A percentile compares a stretch with the other conserved stretches of the same genome.
Conservation (phyloP, 495 filamentous ascomycete species). For the Penicillium turbatum region DNA sequence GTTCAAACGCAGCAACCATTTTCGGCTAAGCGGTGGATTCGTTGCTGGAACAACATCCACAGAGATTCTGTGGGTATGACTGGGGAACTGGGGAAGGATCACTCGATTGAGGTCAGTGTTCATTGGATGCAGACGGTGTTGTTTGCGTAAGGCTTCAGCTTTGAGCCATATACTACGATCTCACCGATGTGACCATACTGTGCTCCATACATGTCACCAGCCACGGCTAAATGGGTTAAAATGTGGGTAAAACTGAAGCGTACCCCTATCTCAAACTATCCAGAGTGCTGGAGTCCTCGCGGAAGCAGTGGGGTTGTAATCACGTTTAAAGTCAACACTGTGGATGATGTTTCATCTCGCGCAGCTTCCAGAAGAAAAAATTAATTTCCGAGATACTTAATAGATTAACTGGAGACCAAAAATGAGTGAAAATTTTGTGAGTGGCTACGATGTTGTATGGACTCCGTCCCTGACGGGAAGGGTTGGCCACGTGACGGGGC, state of each 20-base stretch:
- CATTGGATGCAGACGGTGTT: neutral
- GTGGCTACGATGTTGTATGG: too few species aligned
- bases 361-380: neutral
- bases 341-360: neutral
- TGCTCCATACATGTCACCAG: too few species aligned
- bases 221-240: too few species aligned
- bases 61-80: neutral
- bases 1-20: neutral
- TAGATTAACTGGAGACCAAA: neutral
- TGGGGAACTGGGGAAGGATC: neutral
- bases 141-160: too few species aligned
- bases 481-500: neutral
- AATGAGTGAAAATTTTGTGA: too few species aligned
- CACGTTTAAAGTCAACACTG: neutral
- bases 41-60: constrained; percentile 14
- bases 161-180: too few species aligned
- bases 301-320: constrained; percentile 4
- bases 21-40: neutral
- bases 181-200: too few species aligned
- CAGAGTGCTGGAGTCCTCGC: too few species aligned
- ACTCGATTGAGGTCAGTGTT: neutral
- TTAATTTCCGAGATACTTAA: neutral
- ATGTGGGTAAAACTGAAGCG: too few species aligned
- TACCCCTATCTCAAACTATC: too few species aligned
- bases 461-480: too few species aligned